phyloP scores from a whole-genome alignment of 2,329 filamentous ascomycete genomes.

The Dryadomyces quercivorus region DNA sequence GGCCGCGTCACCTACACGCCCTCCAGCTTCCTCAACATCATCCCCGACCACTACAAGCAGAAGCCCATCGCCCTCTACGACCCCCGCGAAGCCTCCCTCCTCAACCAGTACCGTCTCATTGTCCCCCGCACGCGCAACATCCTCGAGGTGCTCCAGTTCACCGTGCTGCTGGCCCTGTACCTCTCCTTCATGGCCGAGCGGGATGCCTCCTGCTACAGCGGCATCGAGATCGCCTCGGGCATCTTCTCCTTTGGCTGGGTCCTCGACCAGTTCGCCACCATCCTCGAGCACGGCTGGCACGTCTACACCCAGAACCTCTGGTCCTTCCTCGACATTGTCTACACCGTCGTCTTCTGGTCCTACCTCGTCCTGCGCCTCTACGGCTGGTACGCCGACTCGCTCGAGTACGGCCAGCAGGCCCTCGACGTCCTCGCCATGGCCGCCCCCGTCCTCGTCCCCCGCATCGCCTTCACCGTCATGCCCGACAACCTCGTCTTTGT shows the following conservation, averaged over 20 bases:
- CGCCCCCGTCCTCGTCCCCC: constrained; percentile 64
- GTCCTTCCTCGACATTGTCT: constrained; percentile 76
- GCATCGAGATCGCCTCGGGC: constrained; percentile 53
- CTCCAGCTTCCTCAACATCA: constrained; percentile 68
- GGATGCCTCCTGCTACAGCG: constrained; percentile 41
- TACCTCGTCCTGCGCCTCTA: constrained; percentile 60
- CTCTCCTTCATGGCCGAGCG: constrained; percentile 60
- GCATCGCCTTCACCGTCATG: constrained; percentile 70
- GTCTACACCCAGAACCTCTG: constrained; percentile 83
- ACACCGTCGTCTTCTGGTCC: constrained; percentile 55
- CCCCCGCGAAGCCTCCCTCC: constrained; percentile 58
- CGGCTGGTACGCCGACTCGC: constrained; percentile 39
- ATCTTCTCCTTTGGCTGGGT: constrained; percentile 70
- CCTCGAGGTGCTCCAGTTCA: constrained; percentile 64
- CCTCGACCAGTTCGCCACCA: constrained; percentile 64
- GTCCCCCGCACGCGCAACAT: constrained; percentile 68
- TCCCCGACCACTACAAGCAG: constrained; percentile 77
- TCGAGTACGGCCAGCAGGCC: constrained; percentile 48
- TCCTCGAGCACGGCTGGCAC: constrained; percentile 61
- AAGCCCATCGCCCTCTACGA: constrained; percentile 74
- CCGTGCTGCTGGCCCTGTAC: constrained; percentile 57
- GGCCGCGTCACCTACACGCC: constrained; percentile 75
- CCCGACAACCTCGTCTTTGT: constrained; percentile 79
- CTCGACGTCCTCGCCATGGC: constrained; percentile 70
- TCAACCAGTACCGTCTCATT: constrained; percentile 78